Evolutionary conservation across 345 rosid species (phyloP), one percentile per base, ranked within the genome.

Genomic region (Carallia brachiata): DNA sequence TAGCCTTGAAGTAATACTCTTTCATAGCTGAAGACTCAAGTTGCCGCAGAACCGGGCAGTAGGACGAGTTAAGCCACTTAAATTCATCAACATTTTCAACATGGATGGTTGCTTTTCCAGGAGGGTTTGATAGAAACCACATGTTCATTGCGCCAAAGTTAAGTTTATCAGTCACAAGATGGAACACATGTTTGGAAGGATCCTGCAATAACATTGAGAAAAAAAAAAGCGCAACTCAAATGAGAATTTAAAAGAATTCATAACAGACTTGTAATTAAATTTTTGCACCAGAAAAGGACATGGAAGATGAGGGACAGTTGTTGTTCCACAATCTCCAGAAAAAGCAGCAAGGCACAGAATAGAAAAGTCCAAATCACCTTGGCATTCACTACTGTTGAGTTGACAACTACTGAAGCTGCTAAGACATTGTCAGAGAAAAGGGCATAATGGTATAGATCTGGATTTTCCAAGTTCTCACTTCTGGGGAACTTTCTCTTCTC

Each of bases 371-470:
- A 67, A 34, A 52, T 77, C 74, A 96, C 99, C 98, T 92, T 96
- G 52, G 99, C 96, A 74, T 96, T 96, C 84, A 75, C 74, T 77
- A 92, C 70, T 39, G 99, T 87, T 70, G 99, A 96, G 87, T 96
- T 96, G 73, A 96, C 98, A 75, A 96, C 99, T 62, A 96, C 98
- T 60, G 99, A 96, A 74, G 99, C 97, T 83, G 99, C 99, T 85
- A 96, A 84, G 63, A 96, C 99, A 81, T 96, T 96, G 82, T 96
- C 99, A 16, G 99, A 96, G 83, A 96, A 96, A 75, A 96, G 88
- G 39, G 99, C 98, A 78, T 96, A 96, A 76, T 96, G 99, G 64
- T 90, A 78, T 54, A 96, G 94, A 82, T 83, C 83, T 58, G 94
- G 90, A 71, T 92, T 89, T 76, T 85, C 98, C 77, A 85, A 80